Conservation (phyloP, 495 filamentous ascomycete genomes). For the Oleoguttula mirabilis region DNA sequence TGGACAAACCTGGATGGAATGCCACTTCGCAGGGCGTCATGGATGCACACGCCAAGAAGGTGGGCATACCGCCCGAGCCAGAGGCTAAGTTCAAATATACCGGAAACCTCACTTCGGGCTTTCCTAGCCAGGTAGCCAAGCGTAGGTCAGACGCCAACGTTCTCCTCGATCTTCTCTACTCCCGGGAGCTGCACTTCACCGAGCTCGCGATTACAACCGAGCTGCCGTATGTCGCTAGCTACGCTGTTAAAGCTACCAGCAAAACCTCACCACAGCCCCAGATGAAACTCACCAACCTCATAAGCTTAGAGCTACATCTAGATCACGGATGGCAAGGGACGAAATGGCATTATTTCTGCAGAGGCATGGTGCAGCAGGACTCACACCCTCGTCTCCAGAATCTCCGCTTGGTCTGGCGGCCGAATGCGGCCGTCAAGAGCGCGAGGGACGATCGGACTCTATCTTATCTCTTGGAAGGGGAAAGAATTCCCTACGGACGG, state of each 20-base stretch:
- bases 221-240: background rate
- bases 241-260: background rate
- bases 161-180: background rate
- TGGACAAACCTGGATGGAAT: too few relatives aligned
- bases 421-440: background rate
- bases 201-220: background rate
- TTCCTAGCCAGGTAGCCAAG: too few relatives aligned
- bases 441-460: background rate
- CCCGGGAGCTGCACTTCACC: background rate
- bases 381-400: background rate
- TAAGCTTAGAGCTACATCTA: background rate
- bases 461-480: background rate
- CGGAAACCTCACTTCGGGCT: too few relatives aligned
- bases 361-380: background rate
- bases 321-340: background rate
- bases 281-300: background rate
- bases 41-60: background rate
- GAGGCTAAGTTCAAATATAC: background rate
- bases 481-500: background rate
- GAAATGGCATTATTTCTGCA: background rate
- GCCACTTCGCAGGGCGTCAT: background rate
- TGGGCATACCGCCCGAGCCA: background rate
- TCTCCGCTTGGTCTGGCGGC: background rate
- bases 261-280: background rate
- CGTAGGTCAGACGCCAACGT: background rate